A percentile compares a stretch with the other conserved stretches of the same genome.
Conservation (phyloP, 495 filamentous ascomycete genomes). For the Penicillium longicatenatum region DNA sequence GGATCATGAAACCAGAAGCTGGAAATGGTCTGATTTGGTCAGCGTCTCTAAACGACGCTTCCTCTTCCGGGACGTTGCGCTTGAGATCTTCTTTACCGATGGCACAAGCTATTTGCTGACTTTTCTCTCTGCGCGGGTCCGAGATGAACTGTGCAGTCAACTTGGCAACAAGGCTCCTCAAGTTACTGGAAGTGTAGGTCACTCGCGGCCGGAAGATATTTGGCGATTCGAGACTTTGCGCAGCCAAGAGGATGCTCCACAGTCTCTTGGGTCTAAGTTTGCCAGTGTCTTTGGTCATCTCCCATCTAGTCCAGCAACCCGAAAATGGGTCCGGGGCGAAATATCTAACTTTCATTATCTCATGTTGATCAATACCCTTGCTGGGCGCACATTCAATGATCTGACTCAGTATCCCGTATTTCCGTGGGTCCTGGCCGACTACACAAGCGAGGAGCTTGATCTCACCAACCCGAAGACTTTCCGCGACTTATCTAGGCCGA, state of each 20-base stretch:
- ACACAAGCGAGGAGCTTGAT: slow-evolving; percentile 94
- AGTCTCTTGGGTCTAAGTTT: slow-evolving; percentile 86
- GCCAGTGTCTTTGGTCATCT: slow-evolving; percentile 87
- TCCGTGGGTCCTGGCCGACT: slow-evolving; percentile 94
- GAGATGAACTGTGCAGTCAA: slow-evolving; percentile 77
- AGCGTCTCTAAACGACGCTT: slow-evolving; percentile 97
- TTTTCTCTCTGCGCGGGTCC: slow-evolving; percentile 65
- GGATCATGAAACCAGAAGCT: slow-evolving; percentile 82
- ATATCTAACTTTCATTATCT: slow-evolving; percentile 98
- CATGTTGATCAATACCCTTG: slow-evolving; percentile 97
- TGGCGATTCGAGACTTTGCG: slow-evolving; percentile 87
- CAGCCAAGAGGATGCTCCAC: slow-evolving; percentile 77
- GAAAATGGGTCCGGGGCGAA: slow-evolving; percentile 89
- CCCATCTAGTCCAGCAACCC: slow-evolving; percentile 77
- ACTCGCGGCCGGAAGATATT: slow-evolving; percentile 63
- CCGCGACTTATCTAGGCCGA: slow-evolving; percentile 90
- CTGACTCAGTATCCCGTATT: slow-evolving; percentile 98
- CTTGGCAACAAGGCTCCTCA: slow-evolving; percentile 79
- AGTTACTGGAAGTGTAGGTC: slow-evolving; percentile 55
- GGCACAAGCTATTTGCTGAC: slow-evolving; percentile 93
- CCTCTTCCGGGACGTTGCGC: slow-evolving; percentile 90
- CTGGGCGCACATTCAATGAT: slow-evolving; percentile 96
- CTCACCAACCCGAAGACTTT: slow-evolving; percentile 80
- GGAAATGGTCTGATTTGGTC: slow-evolving; percentile 92
- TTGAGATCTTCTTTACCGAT: slow-evolving; percentile 96